Percentiles rank a stretch among this genome's conserved stretches.
phyloP scores from a whole-genome alignment of 164 flowering plant genomes.

The Litsea cubeba region DNA sequence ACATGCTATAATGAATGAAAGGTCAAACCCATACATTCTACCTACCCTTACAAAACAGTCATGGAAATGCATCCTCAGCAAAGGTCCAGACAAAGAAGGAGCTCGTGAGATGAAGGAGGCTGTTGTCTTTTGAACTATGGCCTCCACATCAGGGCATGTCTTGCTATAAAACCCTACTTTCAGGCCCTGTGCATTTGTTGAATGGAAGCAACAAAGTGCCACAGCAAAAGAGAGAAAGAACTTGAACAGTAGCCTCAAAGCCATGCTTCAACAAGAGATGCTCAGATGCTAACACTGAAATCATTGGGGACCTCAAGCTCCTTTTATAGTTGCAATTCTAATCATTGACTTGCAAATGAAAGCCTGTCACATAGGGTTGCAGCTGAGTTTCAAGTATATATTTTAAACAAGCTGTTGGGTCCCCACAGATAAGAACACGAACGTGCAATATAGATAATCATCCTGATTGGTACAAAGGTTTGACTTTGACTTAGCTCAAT shows the following conservation, averaged over 20 bases:
- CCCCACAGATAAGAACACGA: too few relatives aligned
- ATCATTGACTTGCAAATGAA: neutral
- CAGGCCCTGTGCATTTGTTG: slow-evolving; percentile 16
- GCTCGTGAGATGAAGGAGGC: slow-evolving; percentile 9
- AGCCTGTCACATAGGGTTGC: neutral
- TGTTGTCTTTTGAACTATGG: slow-evolving; percentile 15
- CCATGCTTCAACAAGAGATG: neutral
- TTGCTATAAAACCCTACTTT: slow-evolving; percentile 23
- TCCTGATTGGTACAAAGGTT: too few relatives aligned
- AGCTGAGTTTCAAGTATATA: too few relatives aligned
- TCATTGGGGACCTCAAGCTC: neutral
- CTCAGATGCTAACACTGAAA: neutral
- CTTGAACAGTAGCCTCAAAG: slow-evolving; percentile 10
- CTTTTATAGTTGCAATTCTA: neutral
- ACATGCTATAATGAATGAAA: neutral
- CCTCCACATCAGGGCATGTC: slow-evolving; percentile 31
- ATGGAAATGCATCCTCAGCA: slow-evolving; percentile 42
- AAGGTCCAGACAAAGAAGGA: slow-evolving; percentile 29
- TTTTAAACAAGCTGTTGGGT: too few relatives aligned
- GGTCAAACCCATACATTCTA: neutral
- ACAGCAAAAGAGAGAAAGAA: slow-evolving; percentile 13
- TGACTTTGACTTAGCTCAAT: too few relatives aligned
- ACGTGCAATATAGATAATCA: too few relatives aligned
- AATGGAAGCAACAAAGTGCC: slow-evolving; percentile 7
- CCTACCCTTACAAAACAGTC: slow-evolving; percentile 50